These are phyloP conservation scores for Candida vaughaniae DNA, from an alignment of 805 yeast species.

Conservation along the genomic window DNA sequence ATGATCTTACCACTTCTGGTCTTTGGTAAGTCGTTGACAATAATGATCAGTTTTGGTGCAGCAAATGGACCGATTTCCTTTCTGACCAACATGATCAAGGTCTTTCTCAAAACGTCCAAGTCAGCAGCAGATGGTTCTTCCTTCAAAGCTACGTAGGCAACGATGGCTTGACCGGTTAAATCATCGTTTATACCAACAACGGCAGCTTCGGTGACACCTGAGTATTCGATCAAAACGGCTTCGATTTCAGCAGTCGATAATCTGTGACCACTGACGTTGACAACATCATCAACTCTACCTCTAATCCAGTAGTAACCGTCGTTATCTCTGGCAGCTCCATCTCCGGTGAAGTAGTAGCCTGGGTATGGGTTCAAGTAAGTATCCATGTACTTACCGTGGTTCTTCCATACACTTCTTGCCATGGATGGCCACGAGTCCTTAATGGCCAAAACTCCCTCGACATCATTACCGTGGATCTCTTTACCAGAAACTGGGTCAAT, in stretches of 20 bases:
- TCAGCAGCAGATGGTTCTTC: slow-evolving; percentile 44
- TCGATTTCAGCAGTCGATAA: slow-evolving; percentile 88
- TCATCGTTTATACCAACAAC: slow-evolving; percentile 84
- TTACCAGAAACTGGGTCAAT: slow-evolving; percentile 74
- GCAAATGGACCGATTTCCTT: slow-evolving; percentile 85
- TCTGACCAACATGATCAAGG: slow-evolving; percentile 67
- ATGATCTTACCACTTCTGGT: slow-evolving; percentile 85
- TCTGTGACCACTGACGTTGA: slow-evolving; percentile 83
- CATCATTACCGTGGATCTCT: slow-evolving; percentile 65
- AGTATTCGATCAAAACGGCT: slow-evolving; percentile 74
- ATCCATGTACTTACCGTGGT: slow-evolving; percentile 71
- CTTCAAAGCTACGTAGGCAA: slow-evolving; percentile 77
- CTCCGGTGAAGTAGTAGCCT: slow-evolving; percentile 83
- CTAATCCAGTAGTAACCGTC: slow-evolving; percentile 85
- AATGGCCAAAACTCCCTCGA: slow-evolving; percentile 78
- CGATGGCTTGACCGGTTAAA: slow-evolving; percentile 83
- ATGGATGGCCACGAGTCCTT: slow-evolving; percentile 81
- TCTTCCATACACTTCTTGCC: slow-evolving; percentile 79
- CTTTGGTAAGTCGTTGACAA: slow-evolving; percentile 79
- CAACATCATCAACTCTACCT: slow-evolving; percentile 88
- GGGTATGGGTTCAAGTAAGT: slow-evolving; percentile 83
- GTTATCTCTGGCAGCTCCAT: slow-evolving; percentile 83
- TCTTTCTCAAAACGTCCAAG: slow-evolving; percentile 55
- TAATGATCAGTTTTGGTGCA: slow-evolving; percentile 71
- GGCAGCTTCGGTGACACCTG: slow-evolving; percentile 72